These are phyloP conservation scores for Skeletonema costatum DNA, from an alignment of 108 stramenopile species.

Conservation along the genomic window DNA sequence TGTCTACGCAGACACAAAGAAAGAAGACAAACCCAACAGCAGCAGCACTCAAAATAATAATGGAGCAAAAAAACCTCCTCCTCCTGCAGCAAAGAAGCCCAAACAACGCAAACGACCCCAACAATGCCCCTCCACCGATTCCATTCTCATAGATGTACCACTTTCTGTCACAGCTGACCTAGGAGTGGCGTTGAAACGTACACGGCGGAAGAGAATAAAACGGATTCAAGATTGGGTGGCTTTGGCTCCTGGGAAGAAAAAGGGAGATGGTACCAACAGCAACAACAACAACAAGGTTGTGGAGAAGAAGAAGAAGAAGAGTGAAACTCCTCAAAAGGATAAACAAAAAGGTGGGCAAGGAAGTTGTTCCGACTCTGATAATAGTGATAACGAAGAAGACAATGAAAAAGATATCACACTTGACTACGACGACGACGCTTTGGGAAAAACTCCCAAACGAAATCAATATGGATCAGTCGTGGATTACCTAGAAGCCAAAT, in stretches of 20 bases:
- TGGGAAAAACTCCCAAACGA: constrained; percentile 34
- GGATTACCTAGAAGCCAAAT: constrained; percentile 90
- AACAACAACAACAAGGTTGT: neutral
- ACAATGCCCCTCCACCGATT: constrained; percentile 48
- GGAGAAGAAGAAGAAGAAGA: neutral
- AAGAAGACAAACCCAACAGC: neutral
- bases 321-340: neutral
- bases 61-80: neutral
- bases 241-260: constrained; percentile 39
- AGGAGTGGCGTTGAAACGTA: constrained; percentile 69
- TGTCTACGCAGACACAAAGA: neutral
- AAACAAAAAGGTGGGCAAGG: constrained; percentile 9
- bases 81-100: neutral
- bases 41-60: neutral
- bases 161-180: constrained; percentile 79
- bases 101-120: neutral
- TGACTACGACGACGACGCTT: constrained; percentile 15
- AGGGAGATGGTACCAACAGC: neutral
- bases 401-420: constrained; percentile 16
- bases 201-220: constrained; percentile 58
- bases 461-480: constrained; percentile 68
- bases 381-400: constrained; percentile 22
- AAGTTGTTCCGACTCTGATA: constrained; percentile 16
- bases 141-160: constrained; percentile 72
- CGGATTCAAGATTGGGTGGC: constrained; percentile 48